Percentiles rank a stretch among this genome's conserved stretches.
phyloP scores from a whole-genome alignment of 345 rosid genomes.

The Kandelia obovata region DNA sequence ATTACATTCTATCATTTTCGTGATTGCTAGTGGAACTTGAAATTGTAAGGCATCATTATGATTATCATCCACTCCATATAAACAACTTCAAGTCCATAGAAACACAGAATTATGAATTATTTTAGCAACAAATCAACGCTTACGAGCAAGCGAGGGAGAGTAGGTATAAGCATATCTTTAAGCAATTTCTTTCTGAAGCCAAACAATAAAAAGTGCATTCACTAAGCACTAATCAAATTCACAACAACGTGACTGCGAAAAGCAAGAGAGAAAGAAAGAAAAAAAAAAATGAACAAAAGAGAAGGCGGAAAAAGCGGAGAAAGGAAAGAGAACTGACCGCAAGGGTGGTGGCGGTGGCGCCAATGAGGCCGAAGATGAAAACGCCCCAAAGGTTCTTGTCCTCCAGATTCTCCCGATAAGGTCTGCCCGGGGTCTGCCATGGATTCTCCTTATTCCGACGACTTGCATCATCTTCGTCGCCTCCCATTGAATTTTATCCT shows the following conservation, averaged over 20 bases:
- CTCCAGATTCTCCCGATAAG: constrained; percentile 36
- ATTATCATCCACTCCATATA: no score
- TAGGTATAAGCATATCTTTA: no score
- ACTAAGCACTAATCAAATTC: no score
- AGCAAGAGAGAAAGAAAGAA: neutral
- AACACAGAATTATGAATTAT: no score
- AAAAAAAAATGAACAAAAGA: neutral
- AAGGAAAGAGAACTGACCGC: constrained; percentile 45
- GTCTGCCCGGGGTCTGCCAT: constrained; percentile 32
- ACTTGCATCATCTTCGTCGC: constrained; percentile 23
- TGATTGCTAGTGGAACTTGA: no score
- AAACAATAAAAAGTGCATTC: no score
- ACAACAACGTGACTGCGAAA: neutral
- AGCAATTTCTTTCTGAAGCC: no score
- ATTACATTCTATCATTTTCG: no score
- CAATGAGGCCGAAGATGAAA: constrained; percentile 61
- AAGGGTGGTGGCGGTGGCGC: constrained; percentile 86
- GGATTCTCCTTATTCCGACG: constrained; percentile 34
- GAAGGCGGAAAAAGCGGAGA: neutral
- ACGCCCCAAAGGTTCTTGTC: constrained; percentile 68
- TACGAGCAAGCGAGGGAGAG: no score
- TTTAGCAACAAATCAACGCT: no score
- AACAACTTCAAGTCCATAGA: no score
- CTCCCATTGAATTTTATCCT: constrained; percentile 35
- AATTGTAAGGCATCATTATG: no score